Conservation (phyloP, 305 asterid genomes). For the Caryopteris hybrid region DNA sequence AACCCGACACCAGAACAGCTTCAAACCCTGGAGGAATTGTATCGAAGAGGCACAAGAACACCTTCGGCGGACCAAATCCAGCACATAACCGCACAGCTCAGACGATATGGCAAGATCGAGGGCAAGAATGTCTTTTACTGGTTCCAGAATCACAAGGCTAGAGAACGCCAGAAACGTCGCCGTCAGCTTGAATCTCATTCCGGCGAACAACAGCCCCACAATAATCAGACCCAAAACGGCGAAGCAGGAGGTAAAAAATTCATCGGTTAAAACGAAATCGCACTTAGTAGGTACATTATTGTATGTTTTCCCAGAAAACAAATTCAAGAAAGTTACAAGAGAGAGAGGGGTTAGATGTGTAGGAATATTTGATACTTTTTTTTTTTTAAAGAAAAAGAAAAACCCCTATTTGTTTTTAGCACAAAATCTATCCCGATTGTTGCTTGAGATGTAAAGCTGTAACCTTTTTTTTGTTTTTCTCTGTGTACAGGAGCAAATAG, state of each 20-base stretch:
- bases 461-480: slow-evolving; percentile 34
- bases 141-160: slow-evolving; percentile 97
- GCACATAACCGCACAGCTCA: slow-evolving; percentile 78
- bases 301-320: not conserved
- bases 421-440: slow-evolving; percentile 9
- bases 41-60: slow-evolving; percentile 79
- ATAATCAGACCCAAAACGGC: slow-evolving; percentile 3
- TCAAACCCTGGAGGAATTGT: slow-evolving; percentile 76
- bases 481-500: slow-evolving; percentile 51
- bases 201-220: slow-evolving; percentile 27
- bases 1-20: slow-evolving; percentile 96
- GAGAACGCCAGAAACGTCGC: slow-evolving; percentile 92
- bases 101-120: slow-evolving; percentile 83
- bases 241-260: slow-evolving; percentile 42
- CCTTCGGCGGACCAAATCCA: slow-evolving; percentile 94
- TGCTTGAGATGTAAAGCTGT: slow-evolving; percentile 33
- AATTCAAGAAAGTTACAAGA: slow-evolving; percentile 8
- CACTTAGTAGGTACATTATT: not conserved
- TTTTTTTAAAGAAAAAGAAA: not conserved
- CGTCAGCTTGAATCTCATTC: slow-evolving; percentile 61
- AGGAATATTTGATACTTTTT: slow-evolving; percentile 1
- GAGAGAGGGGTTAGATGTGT: not conserved
- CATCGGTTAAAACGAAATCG: not conserved
- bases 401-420: slow-evolving; percentile 20
- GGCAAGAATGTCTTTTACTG: slow-evolving; percentile 97